phyloP scores from a whole-genome alignment of 345 rosid species.

The Brassica rapa region DNA sequence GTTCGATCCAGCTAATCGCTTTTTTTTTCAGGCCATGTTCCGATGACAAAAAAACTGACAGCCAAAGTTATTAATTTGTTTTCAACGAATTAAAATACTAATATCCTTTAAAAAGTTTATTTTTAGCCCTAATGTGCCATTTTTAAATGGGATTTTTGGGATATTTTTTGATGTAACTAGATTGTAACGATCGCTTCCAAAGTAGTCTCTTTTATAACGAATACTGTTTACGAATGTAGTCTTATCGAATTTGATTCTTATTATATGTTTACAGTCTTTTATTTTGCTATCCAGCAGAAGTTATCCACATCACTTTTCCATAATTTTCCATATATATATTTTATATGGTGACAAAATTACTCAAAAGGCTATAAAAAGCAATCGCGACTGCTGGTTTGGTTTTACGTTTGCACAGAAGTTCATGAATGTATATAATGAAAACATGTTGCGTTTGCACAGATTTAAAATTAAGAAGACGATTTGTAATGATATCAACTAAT shows the following conservation, averaged over 20 bases:
- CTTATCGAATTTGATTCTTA: background rate
- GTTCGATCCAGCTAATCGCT: too few species aligned
- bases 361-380: conserved; percentile 10
- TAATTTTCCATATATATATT: background rate
- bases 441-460: conserved; percentile 6
- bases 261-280: background rate
- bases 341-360: background rate
- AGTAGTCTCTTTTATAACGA: background rate
- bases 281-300: conserved; percentile 7
- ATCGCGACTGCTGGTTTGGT: conserved; percentile 1
- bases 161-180: conserved; percentile 1
- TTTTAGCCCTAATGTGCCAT: conserved; percentile 52
- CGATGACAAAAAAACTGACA: conserved; percentile 53
- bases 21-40: too few species aligned
- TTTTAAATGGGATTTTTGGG: background rate
- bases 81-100: conserved; percentile 38
- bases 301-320: background rate
- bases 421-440: conserved; percentile 6
- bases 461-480: background rate
- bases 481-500: conserved; percentile 27
- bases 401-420: conserved; percentile 24
- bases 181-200: conserved; percentile 15
- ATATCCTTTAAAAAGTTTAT: conserved; percentile 64
- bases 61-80: conserved; percentile 50
- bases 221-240: background rate